Percentiles rank a stretch among this genome's conserved stretches.
phyloP scores from a whole-genome alignment of 2,329 filamentous ascomycete genomes.

The Phialemoniopsis sp. region DNA sequence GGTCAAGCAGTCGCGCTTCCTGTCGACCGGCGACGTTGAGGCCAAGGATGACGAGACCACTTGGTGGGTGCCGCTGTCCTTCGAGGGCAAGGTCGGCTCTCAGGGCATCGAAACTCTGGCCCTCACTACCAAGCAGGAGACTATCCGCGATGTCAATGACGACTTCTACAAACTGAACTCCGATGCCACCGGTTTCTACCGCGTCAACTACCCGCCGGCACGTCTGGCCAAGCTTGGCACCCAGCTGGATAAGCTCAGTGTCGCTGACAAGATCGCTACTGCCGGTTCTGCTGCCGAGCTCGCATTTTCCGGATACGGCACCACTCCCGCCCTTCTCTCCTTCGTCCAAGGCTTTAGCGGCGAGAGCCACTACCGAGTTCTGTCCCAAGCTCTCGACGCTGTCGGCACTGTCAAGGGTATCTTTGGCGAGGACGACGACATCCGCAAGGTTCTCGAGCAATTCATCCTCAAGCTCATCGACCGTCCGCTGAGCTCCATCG shows the following conservation, averaged over 20 bases:
- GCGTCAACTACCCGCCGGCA: slow-evolving; percentile 87
- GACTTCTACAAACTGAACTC: slow-evolving; percentile 94
- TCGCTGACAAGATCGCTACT: slow-evolving; percentile 89
- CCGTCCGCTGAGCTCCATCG: slow-evolving; percentile 71
- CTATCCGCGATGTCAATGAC: slow-evolving; percentile 68
- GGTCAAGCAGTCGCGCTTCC: slow-evolving; percentile 82
- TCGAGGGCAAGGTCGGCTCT: slow-evolving; percentile 70
- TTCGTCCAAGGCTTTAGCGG: slow-evolving; percentile 80
- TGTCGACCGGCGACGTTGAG: slow-evolving; percentile 87
- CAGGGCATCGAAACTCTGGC: slow-evolving; percentile 60
- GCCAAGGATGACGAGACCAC: slow-evolving; percentile 85
- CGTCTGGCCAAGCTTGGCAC: slow-evolving; percentile 77
- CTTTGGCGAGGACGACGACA: slow-evolving; percentile 71
- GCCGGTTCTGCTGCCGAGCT: slow-evolving; percentile 87
- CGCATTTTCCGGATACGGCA: slow-evolving; percentile 80
- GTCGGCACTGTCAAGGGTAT: slow-evolving; percentile 76
- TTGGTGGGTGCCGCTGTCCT: slow-evolving; percentile 92
- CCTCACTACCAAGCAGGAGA: slow-evolving; percentile 73
- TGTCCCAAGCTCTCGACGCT: slow-evolving; percentile 78
- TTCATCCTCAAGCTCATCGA: slow-evolving; percentile 76
- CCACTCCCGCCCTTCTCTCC: slow-evolving; percentile 74
- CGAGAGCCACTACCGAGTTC: slow-evolving; percentile 84
- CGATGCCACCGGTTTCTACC: slow-evolving; percentile 82
- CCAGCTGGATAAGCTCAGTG: slow-evolving; percentile 70
- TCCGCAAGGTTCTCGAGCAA: slow-evolving; percentile 69